Evolutionary conservation across 805 yeast genomes (phyloP).

Genomic region (Ogataea pini): DNA sequence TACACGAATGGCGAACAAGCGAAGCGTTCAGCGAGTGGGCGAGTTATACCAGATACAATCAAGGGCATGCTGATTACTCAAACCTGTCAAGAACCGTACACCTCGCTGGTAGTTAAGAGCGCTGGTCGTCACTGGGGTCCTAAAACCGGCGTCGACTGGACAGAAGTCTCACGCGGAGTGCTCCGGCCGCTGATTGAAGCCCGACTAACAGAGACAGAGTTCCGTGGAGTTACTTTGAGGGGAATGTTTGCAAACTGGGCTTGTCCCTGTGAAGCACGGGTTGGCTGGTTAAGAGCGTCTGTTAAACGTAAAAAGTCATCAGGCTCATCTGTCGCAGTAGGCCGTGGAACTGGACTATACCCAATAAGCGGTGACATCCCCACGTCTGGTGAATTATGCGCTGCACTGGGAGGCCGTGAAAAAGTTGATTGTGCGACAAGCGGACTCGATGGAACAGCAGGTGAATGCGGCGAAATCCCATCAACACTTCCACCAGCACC

Average conservation of each 20-base stretch:
- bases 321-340: conserved; percentile 9
- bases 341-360: conserved; percentile 23
- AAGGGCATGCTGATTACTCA: too few relatives aligned
- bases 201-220: conserved; percentile 14
- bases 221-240: conserved; percentile 28
- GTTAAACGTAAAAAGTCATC: conserved; percentile 9
- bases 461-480: conserved; percentile 28
- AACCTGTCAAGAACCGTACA: too few relatives aligned
- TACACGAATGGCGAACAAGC: background rate
- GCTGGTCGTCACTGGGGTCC: conserved; percentile 15
- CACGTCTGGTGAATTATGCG: background rate
- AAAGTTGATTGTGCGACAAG: conserved; percentile 3
- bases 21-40: too few relatives aligned
- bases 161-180: conserved; percentile 16
- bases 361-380: conserved; percentile 15
- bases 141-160: conserved; percentile 14
- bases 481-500: conserved; percentile 14
- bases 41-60: too few relatives aligned
- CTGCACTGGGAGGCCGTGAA: background rate
- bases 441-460: conserved; percentile 11
- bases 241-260: conserved; percentile 17
- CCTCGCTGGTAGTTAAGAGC: too few relatives aligned
- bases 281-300: conserved; percentile 5
- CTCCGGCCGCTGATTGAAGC: conserved; percentile 13
- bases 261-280: conserved; percentile 4